Percentiles rank a stretch among this genome's conserved stretches.
These are phyloP conservation scores for Naganishia antarctica DNA, from an alignment of 768 basidiomycete species.

Conservation along the genomic window DNA sequence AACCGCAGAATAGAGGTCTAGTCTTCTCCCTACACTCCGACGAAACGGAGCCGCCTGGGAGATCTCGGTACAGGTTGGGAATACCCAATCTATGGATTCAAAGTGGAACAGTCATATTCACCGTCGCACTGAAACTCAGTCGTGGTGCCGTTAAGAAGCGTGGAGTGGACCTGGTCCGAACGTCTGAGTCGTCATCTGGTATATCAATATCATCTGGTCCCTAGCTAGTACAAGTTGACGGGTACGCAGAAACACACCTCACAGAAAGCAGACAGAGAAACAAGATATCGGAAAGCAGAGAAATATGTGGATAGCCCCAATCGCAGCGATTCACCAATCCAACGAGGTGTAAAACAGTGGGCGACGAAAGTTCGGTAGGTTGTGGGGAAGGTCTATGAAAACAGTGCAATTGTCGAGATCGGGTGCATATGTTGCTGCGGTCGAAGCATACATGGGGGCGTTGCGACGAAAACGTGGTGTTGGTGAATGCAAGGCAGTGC, in stretches of 20 bases:
- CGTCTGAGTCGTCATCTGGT: slow-evolving; percentile 1
- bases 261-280: slow-evolving; percentile 6
- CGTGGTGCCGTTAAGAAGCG: not conserved
- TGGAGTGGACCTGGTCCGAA: too few species aligned
- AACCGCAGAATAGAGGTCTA: too few species aligned
- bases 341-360: too few species aligned
- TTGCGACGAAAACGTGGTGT: not conserved
- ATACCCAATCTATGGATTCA: too few species aligned
- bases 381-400: not conserved
- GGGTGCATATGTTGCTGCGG: not conserved
- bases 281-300: not conserved
- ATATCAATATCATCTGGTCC: slow-evolving; percentile 5
- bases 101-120: too few species aligned
- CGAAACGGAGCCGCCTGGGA: too few species aligned
- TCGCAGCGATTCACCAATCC: not conserved
- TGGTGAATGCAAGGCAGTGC: not conserved
- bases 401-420: not conserved
- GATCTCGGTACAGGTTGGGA: too few species aligned
- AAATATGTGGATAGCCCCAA: not conserved
- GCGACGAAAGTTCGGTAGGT: too few species aligned
- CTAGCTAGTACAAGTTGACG: slow-evolving; percentile 11
- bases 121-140: too few species aligned
- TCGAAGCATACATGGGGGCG: not conserved
- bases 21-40: too few species aligned
- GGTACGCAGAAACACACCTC: slow-evolving; percentile 15